Evolutionary conservation across 768 basidiomycete species (phyloP).

Genomic region (Crepidotus variabilis): DNA sequence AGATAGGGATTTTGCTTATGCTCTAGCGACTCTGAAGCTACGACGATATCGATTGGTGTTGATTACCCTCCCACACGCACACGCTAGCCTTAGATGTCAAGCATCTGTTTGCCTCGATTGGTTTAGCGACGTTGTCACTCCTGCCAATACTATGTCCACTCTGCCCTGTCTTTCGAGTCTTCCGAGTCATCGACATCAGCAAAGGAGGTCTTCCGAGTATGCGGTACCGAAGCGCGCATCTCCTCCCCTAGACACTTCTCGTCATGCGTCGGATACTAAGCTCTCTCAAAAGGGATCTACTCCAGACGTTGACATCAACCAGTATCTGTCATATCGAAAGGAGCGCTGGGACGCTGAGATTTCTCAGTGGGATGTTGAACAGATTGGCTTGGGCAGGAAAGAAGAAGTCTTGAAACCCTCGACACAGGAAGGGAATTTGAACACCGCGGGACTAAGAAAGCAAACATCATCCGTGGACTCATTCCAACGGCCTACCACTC

Average conservation of each 20-base stretch:
- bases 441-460: no score
- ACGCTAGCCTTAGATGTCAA: constrained; percentile 37
- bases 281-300: neutral
- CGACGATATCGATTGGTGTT: constrained; percentile 34
- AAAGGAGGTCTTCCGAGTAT: neutral
- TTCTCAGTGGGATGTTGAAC: neutral
- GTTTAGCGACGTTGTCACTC: constrained; percentile 33
- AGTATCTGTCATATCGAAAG: neutral
- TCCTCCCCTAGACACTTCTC: no score
- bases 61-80: constrained; percentile 32
- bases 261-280: neutral
- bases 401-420: no score
- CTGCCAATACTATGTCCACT: neutral
- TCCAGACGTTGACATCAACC: neutral
- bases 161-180: neutral
- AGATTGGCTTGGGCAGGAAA: no score
- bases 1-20: constrained; percentile 41
- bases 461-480: no score
- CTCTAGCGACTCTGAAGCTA: constrained; percentile 34
- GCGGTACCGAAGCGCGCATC: neutral
- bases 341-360: neutral
- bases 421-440: no score
- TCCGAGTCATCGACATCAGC: neutral
- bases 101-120: constrained; percentile 46
- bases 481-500: no score